Evolutionary conservation across 2,329 filamentous ascomycete genomes (phyloP).

Genomic region (Aureobasidium vineae): DNA sequence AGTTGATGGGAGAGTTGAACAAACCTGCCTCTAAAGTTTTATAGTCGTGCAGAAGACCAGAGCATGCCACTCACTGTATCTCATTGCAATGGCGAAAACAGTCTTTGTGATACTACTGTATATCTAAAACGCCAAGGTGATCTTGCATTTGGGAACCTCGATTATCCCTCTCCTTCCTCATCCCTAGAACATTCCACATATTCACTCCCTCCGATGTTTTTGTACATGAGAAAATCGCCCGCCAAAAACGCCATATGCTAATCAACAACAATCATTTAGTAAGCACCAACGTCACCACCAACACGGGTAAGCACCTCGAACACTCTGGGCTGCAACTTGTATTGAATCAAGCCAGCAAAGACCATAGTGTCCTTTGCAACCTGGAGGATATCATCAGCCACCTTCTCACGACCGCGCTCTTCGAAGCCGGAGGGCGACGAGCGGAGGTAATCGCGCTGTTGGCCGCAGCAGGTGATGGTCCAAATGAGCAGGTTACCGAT

Average conservation of each 20-base stretch:
- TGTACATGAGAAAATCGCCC: constrained; percentile 6
- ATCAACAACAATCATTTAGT: constrained; percentile 28
- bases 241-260: background rate
- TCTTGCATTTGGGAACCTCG: too few relatives aligned
- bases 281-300: constrained; percentile 38
- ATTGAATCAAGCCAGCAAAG: constrained; percentile 89
- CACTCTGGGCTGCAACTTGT: constrained; percentile 80
- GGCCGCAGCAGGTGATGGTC: constrained; percentile 83
- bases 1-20: too few relatives aligned
- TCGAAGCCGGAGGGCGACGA: constrained; percentile 23
- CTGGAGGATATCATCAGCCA: constrained; percentile 70
- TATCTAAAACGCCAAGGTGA: background rate
- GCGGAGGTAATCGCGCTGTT: constrained; percentile 67
- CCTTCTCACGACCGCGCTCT: constrained; percentile 38
- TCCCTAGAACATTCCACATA: background rate
- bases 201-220: background rate
- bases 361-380: constrained; percentile 89
- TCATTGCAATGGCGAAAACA: too few relatives aligned
- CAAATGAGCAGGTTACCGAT: constrained; percentile 90
- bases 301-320: constrained; percentile 82
- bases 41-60: too few relatives aligned
- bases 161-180: background rate
- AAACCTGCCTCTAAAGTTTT: too few relatives aligned
- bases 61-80: too few relatives aligned
- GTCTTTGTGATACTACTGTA: background rate